Evolutionary conservation across 2,329 filamentous ascomycete genomes (phyloP).

Genomic region (Achaetomium macrosporum): DNA sequence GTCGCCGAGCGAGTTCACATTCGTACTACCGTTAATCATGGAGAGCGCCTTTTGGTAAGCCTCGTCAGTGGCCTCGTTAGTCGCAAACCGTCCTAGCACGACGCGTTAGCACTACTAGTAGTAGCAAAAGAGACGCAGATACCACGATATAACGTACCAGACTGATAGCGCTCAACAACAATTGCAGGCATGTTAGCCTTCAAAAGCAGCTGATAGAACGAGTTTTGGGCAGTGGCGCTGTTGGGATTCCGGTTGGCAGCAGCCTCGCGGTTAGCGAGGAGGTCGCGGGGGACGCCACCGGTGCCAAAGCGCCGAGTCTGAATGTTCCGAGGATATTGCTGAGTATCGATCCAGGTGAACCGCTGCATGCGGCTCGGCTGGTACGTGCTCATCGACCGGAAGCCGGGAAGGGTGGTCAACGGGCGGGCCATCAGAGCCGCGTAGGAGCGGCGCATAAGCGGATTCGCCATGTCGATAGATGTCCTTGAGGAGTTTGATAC

Average conservation of each 20-base stretch:
- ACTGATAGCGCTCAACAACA: slow-evolving; percentile 82
- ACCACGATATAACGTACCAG: slow-evolving; percentile 40
- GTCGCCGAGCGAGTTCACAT: slow-evolving; percentile 21
- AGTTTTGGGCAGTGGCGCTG: slow-evolving; percentile 83
- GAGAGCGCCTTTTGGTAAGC: slow-evolving; percentile 70
- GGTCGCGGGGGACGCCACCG: slow-evolving; percentile 50
- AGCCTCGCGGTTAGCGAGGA: slow-evolving; percentile 81
- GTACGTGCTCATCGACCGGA: slow-evolving; percentile 24
- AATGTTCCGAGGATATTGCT: slow-evolving; percentile 10
- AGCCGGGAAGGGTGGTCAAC: slow-evolving; percentile 18
- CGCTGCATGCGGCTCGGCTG: slow-evolving; percentile 20
- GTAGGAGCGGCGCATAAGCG: slow-evolving; percentile 24
- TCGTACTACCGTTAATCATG: slow-evolving; percentile 30
- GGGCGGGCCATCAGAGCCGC: slow-evolving; percentile 21
- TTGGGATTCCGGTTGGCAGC: slow-evolving; percentile 87
- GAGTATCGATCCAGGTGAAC: slow-evolving; percentile 13
- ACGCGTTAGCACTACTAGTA: slow-evolving; percentile 2
- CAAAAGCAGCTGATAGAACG: slow-evolving; percentile 87
- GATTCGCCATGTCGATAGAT: slow-evolving; percentile 24
- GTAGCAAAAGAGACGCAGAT: neutral
- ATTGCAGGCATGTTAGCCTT: slow-evolving; percentile 93
- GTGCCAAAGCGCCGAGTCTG: slow-evolving; percentile 22
- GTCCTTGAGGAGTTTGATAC: slow-evolving; percentile 20
- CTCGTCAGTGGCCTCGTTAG: slow-evolving; percentile 69
- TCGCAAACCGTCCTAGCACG: slow-evolving; percentile 58